phyloP scores from a whole-genome alignment of 768 basidiomycete genomes.

The Mycena maculata region DNA sequence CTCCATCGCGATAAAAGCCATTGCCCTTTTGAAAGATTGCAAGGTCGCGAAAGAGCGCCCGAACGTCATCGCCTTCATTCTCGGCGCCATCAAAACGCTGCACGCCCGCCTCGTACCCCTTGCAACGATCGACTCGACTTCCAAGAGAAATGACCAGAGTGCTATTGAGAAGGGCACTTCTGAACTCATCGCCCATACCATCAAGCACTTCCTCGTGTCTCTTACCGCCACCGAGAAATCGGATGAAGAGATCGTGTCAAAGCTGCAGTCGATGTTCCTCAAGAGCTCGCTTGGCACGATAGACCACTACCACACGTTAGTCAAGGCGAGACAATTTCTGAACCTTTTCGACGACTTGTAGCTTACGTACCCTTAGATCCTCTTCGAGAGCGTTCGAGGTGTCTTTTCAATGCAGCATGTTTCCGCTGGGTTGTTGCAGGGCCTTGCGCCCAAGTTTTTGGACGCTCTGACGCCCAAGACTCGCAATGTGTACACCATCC shows the following conservation, averaged over 20 bases:
- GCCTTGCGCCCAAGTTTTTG: conserved; percentile 24
- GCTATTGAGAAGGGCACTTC: conserved; percentile 24
- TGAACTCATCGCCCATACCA: conserved; percentile 26
- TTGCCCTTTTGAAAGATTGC: conserved; percentile 23
- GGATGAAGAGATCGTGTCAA: conserved; percentile 28
- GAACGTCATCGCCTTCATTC: conserved; percentile 30
- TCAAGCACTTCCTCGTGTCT: conserved; percentile 26
- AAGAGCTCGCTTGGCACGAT: neutral
- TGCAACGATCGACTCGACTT: conserved; percentile 23
- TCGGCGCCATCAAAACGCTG: conserved; percentile 25
- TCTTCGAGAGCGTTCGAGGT: conserved; percentile 29
- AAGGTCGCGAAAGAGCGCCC: conserved; percentile 9
- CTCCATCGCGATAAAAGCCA: conserved; percentile 25
- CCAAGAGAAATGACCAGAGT: conserved; percentile 15
- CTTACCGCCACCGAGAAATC: conserved; percentile 25
- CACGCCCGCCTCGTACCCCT: conserved; percentile 24
- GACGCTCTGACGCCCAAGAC: conserved; percentile 26
- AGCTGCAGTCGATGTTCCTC: conserved; percentile 26
- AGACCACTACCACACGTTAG: conserved; percentile 32
- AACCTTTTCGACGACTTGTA: neutral
- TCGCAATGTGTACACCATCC: conserved; percentile 28
- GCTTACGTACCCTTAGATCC: conserved; percentile 16
- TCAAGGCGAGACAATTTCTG: conserved; percentile 15
- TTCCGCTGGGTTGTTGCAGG: conserved; percentile 21
- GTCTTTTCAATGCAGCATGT: conserved; percentile 35